Conservation (phyloP, 2,329 filamentous ascomycete species). For the Chlorencoelia australis region DNA sequence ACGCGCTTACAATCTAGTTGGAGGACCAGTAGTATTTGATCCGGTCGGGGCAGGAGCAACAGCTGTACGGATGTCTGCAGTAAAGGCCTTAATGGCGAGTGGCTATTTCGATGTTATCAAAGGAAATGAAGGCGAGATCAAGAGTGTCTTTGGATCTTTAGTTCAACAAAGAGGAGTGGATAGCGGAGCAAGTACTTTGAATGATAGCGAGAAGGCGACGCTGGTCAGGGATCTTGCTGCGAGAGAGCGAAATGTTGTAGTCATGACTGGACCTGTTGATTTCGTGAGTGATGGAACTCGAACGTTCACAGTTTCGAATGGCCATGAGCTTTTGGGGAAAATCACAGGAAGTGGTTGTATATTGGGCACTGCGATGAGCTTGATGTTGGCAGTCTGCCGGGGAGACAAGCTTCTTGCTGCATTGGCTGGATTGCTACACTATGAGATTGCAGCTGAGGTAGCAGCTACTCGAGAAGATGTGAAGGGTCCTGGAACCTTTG, state of each 20-base stretch:
- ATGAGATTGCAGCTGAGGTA: slow-evolving; percentile 54
- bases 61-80: slow-evolving; percentile 56
- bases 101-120: slow-evolving; percentile 87
- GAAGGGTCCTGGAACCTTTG: slow-evolving; percentile 74
- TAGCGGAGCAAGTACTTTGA: slow-evolving; percentile 48
- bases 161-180: slow-evolving; percentile 77
- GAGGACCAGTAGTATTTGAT: slow-evolving; percentile 72
- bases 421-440: slow-evolving; percentile 64
- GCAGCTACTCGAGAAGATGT: slow-evolving; percentile 61
- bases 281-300: slow-evolving; percentile 64
- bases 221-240: slow-evolving; percentile 58
- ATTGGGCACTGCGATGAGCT: slow-evolving; percentile 71
- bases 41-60: slow-evolving; percentile 89
- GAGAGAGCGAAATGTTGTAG: slow-evolving; percentile 59
- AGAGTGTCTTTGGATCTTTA: slow-evolving; percentile 51
- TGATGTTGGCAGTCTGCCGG: slow-evolving; percentile 56
- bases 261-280: slow-evolving; percentile 76
- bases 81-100: slow-evolving; percentile 57
- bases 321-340: slow-evolving; percentile 57
- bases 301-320: slow-evolving; percentile 63
- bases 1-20: slow-evolving; percentile 67
- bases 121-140: slow-evolving; percentile 85
- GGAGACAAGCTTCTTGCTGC: slow-evolving; percentile 60
- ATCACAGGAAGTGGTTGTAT: slow-evolving; percentile 80
- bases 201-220: slow-evolving; percentile 43